Conservation (phyloP, 805 yeast species). For the Saccharomycopsis sp. region DNA sequence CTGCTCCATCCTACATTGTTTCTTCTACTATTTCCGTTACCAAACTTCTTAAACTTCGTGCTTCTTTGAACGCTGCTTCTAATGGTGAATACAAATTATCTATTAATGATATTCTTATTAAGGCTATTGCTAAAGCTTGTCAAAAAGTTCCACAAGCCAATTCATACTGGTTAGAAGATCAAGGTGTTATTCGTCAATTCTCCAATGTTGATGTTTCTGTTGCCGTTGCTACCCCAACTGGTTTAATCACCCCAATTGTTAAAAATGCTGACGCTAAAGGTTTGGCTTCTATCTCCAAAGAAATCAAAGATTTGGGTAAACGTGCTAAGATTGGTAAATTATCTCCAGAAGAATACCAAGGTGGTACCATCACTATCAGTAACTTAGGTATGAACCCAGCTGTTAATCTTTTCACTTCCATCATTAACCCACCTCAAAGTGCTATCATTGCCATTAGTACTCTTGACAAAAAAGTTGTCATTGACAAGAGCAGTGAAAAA, state of each 20-base stretch:
- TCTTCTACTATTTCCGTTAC: slow-evolving; percentile 79
- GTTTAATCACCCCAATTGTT: slow-evolving; percentile 93
- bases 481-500: slow-evolving; percentile 80
- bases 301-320: slow-evolving; percentile 87
- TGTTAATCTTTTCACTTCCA: slow-evolving; percentile 86
- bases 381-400: slow-evolving; percentile 99
- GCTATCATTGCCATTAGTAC: slow-evolving; percentile 94
- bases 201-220: slow-evolving; percentile 90
- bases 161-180: slow-evolving; percentile 83
- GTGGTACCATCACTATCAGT: slow-evolving; percentile 97
- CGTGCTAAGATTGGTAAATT: slow-evolving; percentile 93
- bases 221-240: slow-evolving; percentile 98
- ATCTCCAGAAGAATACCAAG: slow-evolving; percentile 95
- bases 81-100: slow-evolving; percentile 86
- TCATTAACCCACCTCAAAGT: slow-evolving; percentile 95
- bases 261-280: slow-evolving; percentile 84
- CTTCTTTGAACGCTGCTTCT: slow-evolving; percentile 74
- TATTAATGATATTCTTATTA: slow-evolving; percentile 86
- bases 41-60: slow-evolving; percentile 86
- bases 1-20: slow-evolving; percentile 86
- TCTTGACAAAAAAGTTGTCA: slow-evolving; percentile 82
- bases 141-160: slow-evolving; percentile 88
- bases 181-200: slow-evolving; percentile 89
- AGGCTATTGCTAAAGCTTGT: slow-evolving; percentile 88
- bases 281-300: slow-evolving; percentile 65